phyloP scores from a whole-genome alignment of 192 early-diverging fungal species.

The Backusella psychrophila region DNA sequence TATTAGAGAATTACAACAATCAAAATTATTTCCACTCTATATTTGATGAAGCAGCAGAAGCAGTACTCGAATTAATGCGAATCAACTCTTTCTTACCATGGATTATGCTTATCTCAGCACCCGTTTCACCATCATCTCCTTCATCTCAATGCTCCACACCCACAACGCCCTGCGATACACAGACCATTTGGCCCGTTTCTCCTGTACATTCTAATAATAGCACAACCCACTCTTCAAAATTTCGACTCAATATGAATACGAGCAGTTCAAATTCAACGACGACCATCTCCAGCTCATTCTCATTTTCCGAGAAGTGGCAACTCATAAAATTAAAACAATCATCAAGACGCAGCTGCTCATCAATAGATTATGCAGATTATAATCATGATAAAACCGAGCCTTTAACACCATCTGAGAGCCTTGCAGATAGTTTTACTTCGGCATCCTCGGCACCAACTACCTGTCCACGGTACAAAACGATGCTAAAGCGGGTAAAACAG shows the following conservation, averaged over 20 bases:
- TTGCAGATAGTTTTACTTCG: not conserved
- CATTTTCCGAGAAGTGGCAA: constrained; percentile 6
- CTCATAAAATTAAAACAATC: constrained; percentile 1
- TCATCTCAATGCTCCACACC: not conserved
- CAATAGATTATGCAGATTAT: not conserved
- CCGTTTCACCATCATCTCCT: not conserved
- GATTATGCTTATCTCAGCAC: constrained; percentile 4
- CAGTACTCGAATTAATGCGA: constrained; percentile 32
- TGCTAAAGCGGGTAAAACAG: constrained; percentile 10
- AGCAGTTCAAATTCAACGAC: not conserved
- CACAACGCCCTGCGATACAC: not conserved
- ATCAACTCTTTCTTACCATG: constrained; percentile 34
- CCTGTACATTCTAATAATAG: not conserved
- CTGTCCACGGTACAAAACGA: constrained; percentile 6
- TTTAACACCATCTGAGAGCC: not conserved
- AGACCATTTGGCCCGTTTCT: not conserved
- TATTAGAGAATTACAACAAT: constrained; percentile 14
- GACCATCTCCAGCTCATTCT: not conserved
- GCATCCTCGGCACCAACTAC: not conserved
- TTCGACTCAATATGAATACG: not conserved
- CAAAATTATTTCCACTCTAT: constrained; percentile 17
- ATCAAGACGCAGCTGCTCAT: constrained; percentile 7
- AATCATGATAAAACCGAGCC: not conserved
- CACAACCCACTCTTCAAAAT: not conserved
- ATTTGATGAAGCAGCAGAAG: constrained; percentile 17